These are phyloP conservation scores for Basidiobolus heterosporus DNA, from an alignment of 371 early-diverging fungal species.

Conservation along the genomic window DNA sequence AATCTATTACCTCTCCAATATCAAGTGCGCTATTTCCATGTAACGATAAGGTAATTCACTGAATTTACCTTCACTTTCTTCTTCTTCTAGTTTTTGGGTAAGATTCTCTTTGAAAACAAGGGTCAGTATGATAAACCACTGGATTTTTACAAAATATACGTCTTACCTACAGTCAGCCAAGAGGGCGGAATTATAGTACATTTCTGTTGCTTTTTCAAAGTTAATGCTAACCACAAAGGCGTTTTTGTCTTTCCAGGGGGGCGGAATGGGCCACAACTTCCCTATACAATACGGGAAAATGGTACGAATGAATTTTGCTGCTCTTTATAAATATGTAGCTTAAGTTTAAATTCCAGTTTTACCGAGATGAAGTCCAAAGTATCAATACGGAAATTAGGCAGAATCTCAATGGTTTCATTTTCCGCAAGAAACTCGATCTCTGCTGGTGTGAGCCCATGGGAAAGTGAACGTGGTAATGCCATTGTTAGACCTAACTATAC, in stretches of 20 bases:
- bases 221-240: conserved; percentile 74
- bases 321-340: too few relatives aligned
- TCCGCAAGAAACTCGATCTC: conserved; percentile 79
- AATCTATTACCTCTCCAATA: conserved; percentile 57
- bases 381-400: conserved; percentile 43
- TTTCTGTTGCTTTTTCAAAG: conserved; percentile 61
- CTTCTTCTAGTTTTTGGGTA: conserved; percentile 34
- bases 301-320: neutral
- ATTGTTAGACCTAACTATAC: conserved; percentile 10
- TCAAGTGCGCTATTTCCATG: conserved; percentile 60
- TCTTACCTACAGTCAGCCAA: conserved; percentile 54
- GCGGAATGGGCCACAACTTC: conserved; percentile 50
- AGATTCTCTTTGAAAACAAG: conserved; percentile 23
- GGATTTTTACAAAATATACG: too few relatives aligned
- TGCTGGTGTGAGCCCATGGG: conserved; percentile 45
- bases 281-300: conserved; percentile 20
- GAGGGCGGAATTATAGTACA: conserved; percentile 68
- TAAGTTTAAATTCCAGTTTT: too few relatives aligned
- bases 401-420: conserved; percentile 46
- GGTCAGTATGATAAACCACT: too few relatives aligned
- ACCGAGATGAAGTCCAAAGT: conserved; percentile 46
- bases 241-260: conserved; percentile 56
- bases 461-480: conserved; percentile 40
- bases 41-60: conserved; percentile 60
- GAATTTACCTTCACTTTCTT: conserved; percentile 37